Conservation (phyloP, 2,329 filamentous ascomycete species). For the Fusarium ambrosium region DNA sequence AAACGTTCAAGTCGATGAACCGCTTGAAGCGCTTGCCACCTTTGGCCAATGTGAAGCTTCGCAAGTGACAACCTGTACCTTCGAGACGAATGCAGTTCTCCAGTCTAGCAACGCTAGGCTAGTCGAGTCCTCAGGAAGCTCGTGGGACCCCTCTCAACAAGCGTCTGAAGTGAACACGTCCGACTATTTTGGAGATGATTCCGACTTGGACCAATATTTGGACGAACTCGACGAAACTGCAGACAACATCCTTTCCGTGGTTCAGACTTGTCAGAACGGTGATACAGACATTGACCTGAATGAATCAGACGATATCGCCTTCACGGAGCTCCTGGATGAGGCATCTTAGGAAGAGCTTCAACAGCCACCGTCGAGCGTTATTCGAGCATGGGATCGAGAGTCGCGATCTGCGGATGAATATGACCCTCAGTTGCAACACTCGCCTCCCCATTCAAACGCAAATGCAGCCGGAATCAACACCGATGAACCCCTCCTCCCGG, state of each 20-base stretch:
- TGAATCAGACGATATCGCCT: constrained; percentile 31
- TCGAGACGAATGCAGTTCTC: constrained; percentile 7
- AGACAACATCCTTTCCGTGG: neutral
- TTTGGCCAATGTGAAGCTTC: constrained; percentile 9
- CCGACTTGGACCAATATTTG: constrained; percentile 32
- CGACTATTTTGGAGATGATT: constrained; percentile 37
- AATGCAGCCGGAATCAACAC: neutral
- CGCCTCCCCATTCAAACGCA: constrained; percentile 43
- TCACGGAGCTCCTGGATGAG: constrained; percentile 29
- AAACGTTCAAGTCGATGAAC: constrained; percentile 22
- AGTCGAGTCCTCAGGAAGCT: constrained; percentile 11
- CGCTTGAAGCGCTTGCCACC: neutral
- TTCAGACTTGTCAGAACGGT: neutral
- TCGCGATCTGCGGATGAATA: constrained; percentile 53
- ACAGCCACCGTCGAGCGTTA: constrained; percentile 50
- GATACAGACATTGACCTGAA: constrained; percentile 15
- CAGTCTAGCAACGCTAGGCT: constrained; percentile 21
- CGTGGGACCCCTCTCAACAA: constrained; percentile 1
- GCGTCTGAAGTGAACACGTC: constrained; percentile 12
- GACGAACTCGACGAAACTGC: constrained; percentile 10
- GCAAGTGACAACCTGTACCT: constrained; percentile 19
- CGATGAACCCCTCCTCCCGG: constrained; percentile 45
- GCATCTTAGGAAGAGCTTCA: constrained; percentile 17
- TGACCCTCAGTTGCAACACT: constrained; percentile 54
- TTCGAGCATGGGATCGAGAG: constrained; percentile 49